These are phyloP conservation scores for Epicoccum sorghinum DNA, from an alignment of 2,329 filamentous ascomycete genomes.

Conservation along the genomic window DNA sequence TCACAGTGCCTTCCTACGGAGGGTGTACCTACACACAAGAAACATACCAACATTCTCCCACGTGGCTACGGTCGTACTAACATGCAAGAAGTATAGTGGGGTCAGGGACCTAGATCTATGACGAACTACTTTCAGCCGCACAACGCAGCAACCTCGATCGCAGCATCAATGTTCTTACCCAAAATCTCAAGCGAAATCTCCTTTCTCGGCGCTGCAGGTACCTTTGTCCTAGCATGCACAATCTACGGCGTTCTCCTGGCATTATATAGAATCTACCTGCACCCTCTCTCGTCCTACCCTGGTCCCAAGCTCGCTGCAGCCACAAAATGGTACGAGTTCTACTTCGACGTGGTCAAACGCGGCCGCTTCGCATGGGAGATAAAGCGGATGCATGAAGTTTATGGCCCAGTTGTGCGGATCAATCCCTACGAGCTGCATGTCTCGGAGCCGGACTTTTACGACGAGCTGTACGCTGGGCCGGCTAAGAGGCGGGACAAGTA, in stretches of 20 bases:
- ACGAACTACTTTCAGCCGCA: no score
- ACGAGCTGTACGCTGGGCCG: constrained; percentile 25
- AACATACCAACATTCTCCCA: no score
- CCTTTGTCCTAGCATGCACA: not conserved
- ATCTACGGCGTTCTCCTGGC: not conserved
- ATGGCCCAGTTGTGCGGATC: constrained; percentile 34
- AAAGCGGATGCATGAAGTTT: constrained; percentile 28
- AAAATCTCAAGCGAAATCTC: no score
- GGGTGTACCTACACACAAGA: no score
- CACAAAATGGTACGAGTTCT: not conserved
- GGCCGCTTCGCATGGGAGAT: constrained; percentile 29
- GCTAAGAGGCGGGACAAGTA: constrained; percentile 14
- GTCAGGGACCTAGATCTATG: no score
- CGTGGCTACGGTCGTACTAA: no score
- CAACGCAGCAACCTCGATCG: no score
- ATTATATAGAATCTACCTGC: not conserved
- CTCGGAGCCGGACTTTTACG: constrained; percentile 28
- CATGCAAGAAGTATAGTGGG: no score
- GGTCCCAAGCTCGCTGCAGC: not conserved
- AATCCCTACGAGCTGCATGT: constrained; percentile 31
- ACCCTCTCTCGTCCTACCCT: not conserved
- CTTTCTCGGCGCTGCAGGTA: not conserved
- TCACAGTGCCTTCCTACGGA: no score
- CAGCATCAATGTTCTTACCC: no score
- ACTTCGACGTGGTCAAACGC: constrained; percentile 8